Percentiles rank a stretch among this genome's conserved stretches.
Evolutionary conservation across 768 basidiomycete genomes (phyloP).

Genomic region (Nidularia pulvinata): DNA sequence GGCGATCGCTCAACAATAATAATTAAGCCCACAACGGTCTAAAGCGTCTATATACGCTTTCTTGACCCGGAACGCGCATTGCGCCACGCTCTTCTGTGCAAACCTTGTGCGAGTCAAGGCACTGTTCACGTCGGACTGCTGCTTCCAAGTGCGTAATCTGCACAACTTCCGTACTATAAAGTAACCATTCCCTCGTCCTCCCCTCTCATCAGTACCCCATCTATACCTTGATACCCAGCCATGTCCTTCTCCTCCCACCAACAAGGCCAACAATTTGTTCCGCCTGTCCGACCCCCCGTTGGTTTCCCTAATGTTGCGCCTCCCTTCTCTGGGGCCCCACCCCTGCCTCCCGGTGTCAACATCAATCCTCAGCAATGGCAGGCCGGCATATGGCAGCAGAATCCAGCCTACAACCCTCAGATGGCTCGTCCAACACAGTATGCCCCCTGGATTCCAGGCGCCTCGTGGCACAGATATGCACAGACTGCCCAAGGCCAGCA

Average conservation of each 20-base stretch:
- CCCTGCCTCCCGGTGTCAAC: slow-evolving; percentile 45
- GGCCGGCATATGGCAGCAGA: slow-evolving; percentile 50
- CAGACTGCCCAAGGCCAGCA: slow-evolving; percentile 21
- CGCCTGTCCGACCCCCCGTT: neutral
- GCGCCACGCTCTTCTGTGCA: no score
- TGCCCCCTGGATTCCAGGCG: slow-evolving; percentile 34
- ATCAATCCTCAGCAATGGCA: slow-evolving; percentile 50
- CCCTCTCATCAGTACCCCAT: no score
- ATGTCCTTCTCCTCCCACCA: neutral
- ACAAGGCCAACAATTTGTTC: neutral
- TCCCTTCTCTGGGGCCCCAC: slow-evolving; percentile 28
- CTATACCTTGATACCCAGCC: neutral
- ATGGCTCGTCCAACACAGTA: slow-evolving; percentile 17
- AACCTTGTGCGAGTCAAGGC: no score
- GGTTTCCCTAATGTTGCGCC: neutral
- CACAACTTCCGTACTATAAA: no score
- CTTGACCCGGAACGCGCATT: no score
- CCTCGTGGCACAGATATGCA: slow-evolving; percentile 27
- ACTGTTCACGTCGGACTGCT: no score
- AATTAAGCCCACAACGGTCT: no score
- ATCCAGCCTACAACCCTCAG: slow-evolving; percentile 36
- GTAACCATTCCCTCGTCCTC: no score
- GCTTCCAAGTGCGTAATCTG: no score
- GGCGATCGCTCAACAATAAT: no score
- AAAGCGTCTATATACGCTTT: no score